A percentile compares a stretch with the other conserved stretches of the same genome.
Evolutionary conservation across 2,329 filamentous ascomycete genomes (phyloP).

Genomic region (Curvularia sp.): DNA sequence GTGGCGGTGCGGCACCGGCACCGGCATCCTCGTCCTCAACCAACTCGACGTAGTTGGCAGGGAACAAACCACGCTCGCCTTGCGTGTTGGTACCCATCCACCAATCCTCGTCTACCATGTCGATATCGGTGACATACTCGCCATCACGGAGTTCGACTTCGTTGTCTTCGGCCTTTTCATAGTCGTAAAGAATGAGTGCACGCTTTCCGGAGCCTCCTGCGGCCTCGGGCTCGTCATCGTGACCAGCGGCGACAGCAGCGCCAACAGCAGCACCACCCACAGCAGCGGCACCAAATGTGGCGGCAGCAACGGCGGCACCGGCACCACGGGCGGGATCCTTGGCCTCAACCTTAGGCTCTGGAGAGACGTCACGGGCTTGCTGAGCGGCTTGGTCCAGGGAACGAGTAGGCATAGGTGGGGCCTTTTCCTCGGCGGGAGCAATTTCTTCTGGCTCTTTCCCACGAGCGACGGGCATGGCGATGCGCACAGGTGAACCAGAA

Average conservation of each 20-base stretch:
- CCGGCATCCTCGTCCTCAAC: constrained; percentile 63
- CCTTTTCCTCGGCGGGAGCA: constrained; percentile 57
- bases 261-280: constrained; percentile 54
- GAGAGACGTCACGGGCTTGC: constrained; percentile 68
- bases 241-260: constrained; percentile 48
- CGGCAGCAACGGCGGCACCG: constrained; percentile 54
- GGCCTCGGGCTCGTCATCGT: constrained; percentile 33
- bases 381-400: constrained; percentile 69
- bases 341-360: constrained; percentile 69
- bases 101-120: constrained; percentile 98
- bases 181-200: constrained; percentile 89
- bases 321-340: constrained; percentile 62
- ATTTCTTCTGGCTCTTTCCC: constrained; percentile 60
- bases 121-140: constrained; percentile 86
- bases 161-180: constrained; percentile 97
- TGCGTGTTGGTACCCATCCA: constrained; percentile 91
- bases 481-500: constrained; percentile 77
- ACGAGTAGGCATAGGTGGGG: constrained; percentile 67
- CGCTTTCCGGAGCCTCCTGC: constrained; percentile 64
- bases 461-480: constrained; percentile 84
- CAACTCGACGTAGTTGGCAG: constrained; percentile 94
- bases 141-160: constrained; percentile 91
- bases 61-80: constrained; percentile 90
- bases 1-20: constrained; percentile 45
- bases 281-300: constrained; percentile 53